Evolutionary conservation across 1,284 basidiomycete genomes (phyloP).

Genomic region (Moesziomyces globuligerus): DNA sequence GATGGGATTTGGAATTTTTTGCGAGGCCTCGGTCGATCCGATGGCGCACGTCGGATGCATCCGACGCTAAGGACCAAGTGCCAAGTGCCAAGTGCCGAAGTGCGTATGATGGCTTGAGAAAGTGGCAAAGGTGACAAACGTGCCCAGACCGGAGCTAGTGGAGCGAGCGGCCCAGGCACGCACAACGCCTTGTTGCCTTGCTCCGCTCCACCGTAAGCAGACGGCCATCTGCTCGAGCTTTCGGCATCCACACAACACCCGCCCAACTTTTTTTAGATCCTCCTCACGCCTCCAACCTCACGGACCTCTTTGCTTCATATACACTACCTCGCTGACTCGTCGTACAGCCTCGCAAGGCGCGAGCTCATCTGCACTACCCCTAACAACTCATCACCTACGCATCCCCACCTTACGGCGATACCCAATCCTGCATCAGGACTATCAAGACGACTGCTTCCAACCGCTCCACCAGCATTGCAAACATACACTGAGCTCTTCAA

Average conservation of each 20-base stretch:
- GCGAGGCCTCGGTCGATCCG: background rate
- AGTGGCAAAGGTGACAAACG: too few relatives aligned
- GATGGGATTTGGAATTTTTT: background rate
- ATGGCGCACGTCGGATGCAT: background rate
- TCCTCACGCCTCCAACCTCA: background rate
- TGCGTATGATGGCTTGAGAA: background rate
- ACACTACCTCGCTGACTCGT: background rate
- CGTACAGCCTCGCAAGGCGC: too few relatives aligned
- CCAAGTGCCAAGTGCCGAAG: background rate
- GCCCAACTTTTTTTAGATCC: background rate
- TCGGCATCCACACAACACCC: background rate
- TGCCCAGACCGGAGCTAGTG: too few relatives aligned
- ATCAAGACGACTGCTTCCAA: background rate
- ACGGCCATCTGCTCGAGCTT: background rate
- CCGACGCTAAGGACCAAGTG: too few relatives aligned
- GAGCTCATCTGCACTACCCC: background rate
- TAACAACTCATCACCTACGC: background rate
- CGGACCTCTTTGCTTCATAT: background rate
- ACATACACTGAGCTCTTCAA: too few relatives aligned
- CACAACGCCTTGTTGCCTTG: background rate
- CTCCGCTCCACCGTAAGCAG: background rate
- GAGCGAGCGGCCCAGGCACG: too few relatives aligned
- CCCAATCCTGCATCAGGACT: background rate
- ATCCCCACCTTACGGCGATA: constrained; percentile 21
- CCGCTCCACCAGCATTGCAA: background rate